phyloP scores from a whole-genome alignment of 2,329 filamentous ascomycete genomes.

The Cercospora citrullina region DNA sequence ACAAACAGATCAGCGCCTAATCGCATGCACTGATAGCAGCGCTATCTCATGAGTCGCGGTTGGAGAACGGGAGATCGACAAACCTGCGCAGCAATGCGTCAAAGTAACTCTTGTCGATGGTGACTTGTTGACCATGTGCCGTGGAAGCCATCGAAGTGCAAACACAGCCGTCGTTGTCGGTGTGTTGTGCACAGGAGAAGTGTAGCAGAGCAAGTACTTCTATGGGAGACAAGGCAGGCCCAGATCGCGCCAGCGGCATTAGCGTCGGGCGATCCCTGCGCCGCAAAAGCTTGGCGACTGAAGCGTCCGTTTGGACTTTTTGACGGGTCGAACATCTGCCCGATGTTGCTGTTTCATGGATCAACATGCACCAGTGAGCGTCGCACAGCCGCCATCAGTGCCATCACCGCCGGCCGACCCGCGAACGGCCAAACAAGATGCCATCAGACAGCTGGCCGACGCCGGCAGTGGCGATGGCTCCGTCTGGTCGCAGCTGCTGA shows the following conservation, averaged over 20 bases:
- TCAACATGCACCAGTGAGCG: constrained; percentile 34
- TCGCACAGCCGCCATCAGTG: constrained; percentile 17
- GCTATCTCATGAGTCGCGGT: background rate
- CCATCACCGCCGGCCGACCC: background rate
- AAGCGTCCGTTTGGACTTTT: constrained; percentile 1
- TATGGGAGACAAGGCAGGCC: background rate
- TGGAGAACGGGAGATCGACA: constrained; percentile 38
- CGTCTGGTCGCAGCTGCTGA: constrained; percentile 48
- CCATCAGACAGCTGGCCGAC: constrained; percentile 42
- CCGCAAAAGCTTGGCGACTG: background rate
- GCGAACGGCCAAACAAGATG: constrained; percentile 31
- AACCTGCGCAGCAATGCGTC: constrained; percentile 63
- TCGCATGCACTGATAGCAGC: constrained; percentile 17
- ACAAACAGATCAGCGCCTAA: constrained; percentile 26
- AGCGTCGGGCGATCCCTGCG: background rate
- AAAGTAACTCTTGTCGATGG: constrained; percentile 61
- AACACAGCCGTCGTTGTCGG: background rate
- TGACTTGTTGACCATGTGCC: constrained; percentile 45
- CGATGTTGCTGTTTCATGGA: constrained; percentile 30
- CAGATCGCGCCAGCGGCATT: background rate
- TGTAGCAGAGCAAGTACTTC: background rate
- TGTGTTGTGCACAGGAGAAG: constrained; percentile 2
- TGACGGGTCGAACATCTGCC: background rate
- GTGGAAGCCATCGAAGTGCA: constrained; percentile 8
- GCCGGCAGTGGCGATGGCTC: constrained; percentile 40